These are phyloP conservation scores for Xylaria sp. DNA, from an alignment of 2,329 filamentous ascomycete genomes.

Conservation along the genomic window DNA sequence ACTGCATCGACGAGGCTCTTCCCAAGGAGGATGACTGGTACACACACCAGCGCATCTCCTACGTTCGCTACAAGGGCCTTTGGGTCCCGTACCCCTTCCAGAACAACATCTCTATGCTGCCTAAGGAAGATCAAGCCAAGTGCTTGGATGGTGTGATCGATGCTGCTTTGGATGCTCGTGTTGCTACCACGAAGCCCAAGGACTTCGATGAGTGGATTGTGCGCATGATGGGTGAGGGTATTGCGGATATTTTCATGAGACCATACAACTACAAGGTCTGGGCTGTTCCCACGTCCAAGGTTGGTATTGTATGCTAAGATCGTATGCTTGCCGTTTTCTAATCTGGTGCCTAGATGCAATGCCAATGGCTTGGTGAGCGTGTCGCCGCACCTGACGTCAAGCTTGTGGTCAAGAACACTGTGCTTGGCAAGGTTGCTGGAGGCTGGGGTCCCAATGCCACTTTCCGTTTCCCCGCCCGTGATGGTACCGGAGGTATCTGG, in stretches of 20 bases:
- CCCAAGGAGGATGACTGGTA: conserved; percentile 97
- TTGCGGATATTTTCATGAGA: conserved; percentile 97
- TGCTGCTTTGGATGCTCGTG: conserved; percentile 86
- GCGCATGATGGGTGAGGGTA: conserved; percentile 86
- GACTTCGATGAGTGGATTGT: conserved; percentile 99
- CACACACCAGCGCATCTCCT: conserved; percentile 97
- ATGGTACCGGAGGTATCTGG: conserved; percentile 99
- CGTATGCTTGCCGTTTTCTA: conserved; percentile 24
- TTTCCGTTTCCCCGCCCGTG: conserved; percentile 96
- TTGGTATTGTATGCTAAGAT: conserved; percentile 55
- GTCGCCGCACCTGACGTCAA: conserved; percentile 97
- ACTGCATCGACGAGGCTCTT: conserved; percentile 96
- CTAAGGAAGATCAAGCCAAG: conserved; percentile 95
- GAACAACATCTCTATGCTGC: conserved; percentile 99
- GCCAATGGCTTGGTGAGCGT: conserved; percentile 97
- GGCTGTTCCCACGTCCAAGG: conserved; percentile 97
- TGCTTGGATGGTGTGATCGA: conserved; percentile 97
- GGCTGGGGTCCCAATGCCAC: conserved; percentile 99
- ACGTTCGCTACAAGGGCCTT: conserved; percentile 94
- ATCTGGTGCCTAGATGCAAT: conserved; percentile 84
- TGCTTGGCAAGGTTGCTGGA: conserved; percentile 94
- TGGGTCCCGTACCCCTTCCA: conserved; percentile 99
- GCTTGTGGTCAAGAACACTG: conserved; percentile 90
- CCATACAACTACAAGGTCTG: conserved; percentile 99
- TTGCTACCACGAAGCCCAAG: conserved; percentile 90